Percentiles rank a stretch among this genome's conserved stretches.
Evolutionary conservation across 75 land plant species (phyloP).

Genomic region (Cryptomeria japonica): DNA sequence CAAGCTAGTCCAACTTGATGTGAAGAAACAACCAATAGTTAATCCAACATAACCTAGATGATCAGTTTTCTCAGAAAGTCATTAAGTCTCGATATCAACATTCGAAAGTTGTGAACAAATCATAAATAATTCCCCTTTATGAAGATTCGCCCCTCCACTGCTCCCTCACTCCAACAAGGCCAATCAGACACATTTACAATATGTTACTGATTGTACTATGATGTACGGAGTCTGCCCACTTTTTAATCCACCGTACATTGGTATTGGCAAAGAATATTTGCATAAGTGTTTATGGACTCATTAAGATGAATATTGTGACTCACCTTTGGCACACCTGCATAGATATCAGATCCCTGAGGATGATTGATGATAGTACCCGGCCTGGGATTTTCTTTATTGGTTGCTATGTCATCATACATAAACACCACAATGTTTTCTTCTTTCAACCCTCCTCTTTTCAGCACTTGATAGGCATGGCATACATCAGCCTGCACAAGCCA

Average conservation of each 20-base stretch:
- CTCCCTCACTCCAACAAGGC: not conserved
- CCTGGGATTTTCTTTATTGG: conserved; percentile 33
- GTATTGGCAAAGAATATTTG: not conserved
- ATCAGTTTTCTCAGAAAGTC: not conserved
- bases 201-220: not conserved
- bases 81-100: not conserved
- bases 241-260: not conserved
- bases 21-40: not conserved
- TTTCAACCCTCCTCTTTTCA: conserved; percentile 42
- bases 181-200: not conserved
- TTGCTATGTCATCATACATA: conserved; percentile 54
- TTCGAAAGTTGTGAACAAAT: not conserved
- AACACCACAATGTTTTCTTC: conserved; percentile 53
- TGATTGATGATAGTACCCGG: conserved; percentile 39
- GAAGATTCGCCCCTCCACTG: not conserved
- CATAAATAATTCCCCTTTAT: not conserved
- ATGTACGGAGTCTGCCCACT: not conserved
- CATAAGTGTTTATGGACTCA: not conserved
- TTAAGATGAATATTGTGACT: not conserved
- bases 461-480: conserved; percentile 52
- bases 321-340: conserved; percentile 51
- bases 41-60: not conserved
- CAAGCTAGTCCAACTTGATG: not conserved
- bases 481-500: conserved; percentile 37
- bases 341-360: conserved; percentile 39